These are phyloP conservation scores for Aphanoascus verrucosus DNA, from an alignment of 2,329 filamentous ascomycete species.

Conservation along the genomic window DNA sequence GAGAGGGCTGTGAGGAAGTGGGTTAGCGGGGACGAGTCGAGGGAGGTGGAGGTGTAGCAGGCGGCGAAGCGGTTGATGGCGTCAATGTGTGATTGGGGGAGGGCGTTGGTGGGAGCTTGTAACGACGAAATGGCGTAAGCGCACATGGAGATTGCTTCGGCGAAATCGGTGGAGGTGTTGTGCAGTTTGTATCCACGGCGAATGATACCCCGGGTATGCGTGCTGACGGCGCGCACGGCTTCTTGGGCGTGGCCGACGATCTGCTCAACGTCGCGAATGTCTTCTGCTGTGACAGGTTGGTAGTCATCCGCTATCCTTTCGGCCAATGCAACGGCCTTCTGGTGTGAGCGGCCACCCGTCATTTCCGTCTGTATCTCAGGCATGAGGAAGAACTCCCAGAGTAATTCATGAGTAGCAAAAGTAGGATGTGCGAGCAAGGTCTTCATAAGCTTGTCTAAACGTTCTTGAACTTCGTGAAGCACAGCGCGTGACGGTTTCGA, in stretches of 20 bases:
- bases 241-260: constrained; percentile 87
- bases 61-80: constrained; percentile 64
- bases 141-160: constrained; percentile 34
- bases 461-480: constrained; percentile 74
- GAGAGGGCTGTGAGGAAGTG: constrained; percentile 66
- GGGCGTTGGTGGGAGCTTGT: constrained; percentile 44
- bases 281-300: constrained; percentile 58
- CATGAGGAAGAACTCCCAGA: constrained; percentile 98
- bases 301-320: constrained; percentile 86
- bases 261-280: constrained; percentile 79
- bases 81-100: constrained; percentile 56
- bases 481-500: constrained; percentile 82
- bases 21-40: constrained; percentile 60
- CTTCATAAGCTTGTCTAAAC: constrained; percentile 77
- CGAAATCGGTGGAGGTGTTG: constrained; percentile 46
- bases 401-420: constrained; percentile 89
- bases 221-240: constrained; percentile 73
- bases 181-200: constrained; percentile 65
- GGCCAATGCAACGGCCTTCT: constrained; percentile 70
- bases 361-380: constrained; percentile 83
- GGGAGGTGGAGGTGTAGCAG: constrained; percentile 48
- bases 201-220: constrained; percentile 70
- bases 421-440: constrained; percentile 81
- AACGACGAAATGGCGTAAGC: constrained; percentile 43
- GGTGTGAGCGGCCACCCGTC: constrained; percentile 76